Conservation (phyloP, 768 basidiomycete species). For the Leucogyrophana mollusca region DNA sequence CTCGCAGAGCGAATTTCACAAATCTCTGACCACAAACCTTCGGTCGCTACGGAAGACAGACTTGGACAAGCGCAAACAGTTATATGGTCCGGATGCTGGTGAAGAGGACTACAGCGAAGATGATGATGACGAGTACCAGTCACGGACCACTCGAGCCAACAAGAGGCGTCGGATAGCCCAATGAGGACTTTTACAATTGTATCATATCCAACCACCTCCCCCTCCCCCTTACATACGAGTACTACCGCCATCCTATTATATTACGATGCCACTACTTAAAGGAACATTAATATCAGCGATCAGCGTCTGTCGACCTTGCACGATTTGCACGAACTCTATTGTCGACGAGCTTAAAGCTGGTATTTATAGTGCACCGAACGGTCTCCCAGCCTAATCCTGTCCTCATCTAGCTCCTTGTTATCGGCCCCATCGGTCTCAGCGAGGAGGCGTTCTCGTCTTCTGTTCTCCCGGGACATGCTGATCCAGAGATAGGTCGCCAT, state of each 20-base stretch:
- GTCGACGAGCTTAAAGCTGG: conserved; percentile 17
- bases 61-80: conserved; percentile 44
- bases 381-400: conserved; percentile 25
- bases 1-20: conserved; percentile 66
- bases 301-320: too few species aligned
- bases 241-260: neutral
- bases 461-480: conserved; percentile 52
- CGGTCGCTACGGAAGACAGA: conserved; percentile 63
- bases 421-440: conserved; percentile 12
- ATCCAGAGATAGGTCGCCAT: conserved; percentile 44
- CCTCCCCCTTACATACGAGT: conserved; percentile 20
- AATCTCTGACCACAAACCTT: conserved; percentile 54
- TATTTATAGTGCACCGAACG: conserved; percentile 28
- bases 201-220: conserved; percentile 15
- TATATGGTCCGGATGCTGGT: conserved; percentile 39
- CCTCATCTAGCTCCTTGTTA: conserved; percentile 15
- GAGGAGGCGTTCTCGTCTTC: conserved; percentile 33
- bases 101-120: conserved; percentile 34
- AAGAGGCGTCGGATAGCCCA: conserved; percentile 29
- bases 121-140: conserved; percentile 30
- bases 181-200: conserved; percentile 20
- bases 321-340: neutral
- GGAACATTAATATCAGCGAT: neutral
- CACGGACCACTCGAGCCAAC: conserved; percentile 25
- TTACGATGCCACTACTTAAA: neutral